Evolutionary conservation across 148 eudicot species (phyloP), one percentile per base, ranked within the genome.

Genomic region (Vaccinium macrocarpon): DNA sequence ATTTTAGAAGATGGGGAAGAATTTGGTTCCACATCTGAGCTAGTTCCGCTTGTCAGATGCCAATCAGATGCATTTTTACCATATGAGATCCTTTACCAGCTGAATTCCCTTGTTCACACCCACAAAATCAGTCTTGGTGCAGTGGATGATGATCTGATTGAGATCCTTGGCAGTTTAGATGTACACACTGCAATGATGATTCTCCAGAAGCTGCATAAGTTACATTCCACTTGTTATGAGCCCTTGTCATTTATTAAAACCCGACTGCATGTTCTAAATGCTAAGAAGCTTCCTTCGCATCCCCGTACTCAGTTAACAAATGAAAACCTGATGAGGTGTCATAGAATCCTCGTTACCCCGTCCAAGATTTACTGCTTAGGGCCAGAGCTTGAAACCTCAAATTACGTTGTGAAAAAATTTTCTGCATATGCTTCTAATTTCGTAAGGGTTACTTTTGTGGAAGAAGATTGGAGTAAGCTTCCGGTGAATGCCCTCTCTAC

Each of bases 391-490:
- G 59, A 77, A 88, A 78, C 94, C 16, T 92, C 99, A 7, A 97
- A 94, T 83, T 93, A 97, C 82, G 92, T 97, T 83, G 96, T 97
- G 84, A 95, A 95, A 91, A 89, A 93, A 66, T 95, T 91, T 89
- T 89, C 95, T 76, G 72, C 92, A 9, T 85, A 95, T 87, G 94
- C 99, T 76, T 91, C 97, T 50, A 97, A 97, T 86, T 97, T 97
- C 81, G 51, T 93, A 86, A 90, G 99, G 85, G 95, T 92, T 83
- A 97, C 99, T 64, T 97, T 97, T 89, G 99, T 97, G 35, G 99
- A 97, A 66, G 99, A 97, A 89, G 99, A 97, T 87, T 95, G 97
- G 98, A 88, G 99, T 81, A 93, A 88, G 90, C 95, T 97, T 72
- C 85, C 87, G 1, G 78, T 94, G 0, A 82, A 79, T 88, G 90